Conservation (phyloP, 139 green algal genomes). For the Edaphochlamys debaryana region DNA sequence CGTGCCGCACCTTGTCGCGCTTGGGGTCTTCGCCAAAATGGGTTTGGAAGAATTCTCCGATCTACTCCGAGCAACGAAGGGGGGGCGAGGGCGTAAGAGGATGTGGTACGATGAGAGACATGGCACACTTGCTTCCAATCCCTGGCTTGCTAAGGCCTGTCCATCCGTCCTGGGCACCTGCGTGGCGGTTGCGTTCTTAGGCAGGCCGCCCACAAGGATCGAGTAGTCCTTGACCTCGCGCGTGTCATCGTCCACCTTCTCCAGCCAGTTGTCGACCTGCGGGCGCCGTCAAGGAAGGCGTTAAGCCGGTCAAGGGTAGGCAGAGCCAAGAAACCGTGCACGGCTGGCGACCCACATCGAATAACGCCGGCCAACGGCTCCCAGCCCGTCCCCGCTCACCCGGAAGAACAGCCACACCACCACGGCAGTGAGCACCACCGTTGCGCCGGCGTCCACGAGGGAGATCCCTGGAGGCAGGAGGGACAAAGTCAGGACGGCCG, state of each 20-base stretch:
- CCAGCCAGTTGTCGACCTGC: conserved; percentile 16
- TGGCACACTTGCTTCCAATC: too few species aligned
- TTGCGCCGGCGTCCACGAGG: conserved; percentile 8
- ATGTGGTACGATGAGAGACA: too few species aligned
- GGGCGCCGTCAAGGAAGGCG: not conserved
- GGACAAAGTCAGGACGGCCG: too few species aligned
- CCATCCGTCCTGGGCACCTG: too few species aligned
- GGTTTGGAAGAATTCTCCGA: conserved; percentile 12
- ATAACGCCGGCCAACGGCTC: too few species aligned
- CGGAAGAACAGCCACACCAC: conserved; percentile 26
- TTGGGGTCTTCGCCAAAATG: not conserved
- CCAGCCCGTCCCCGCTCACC: not conserved
- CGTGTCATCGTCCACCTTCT: not conserved
- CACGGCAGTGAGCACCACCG: not conserved
- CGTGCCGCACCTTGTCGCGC: conserved; percentile 9
- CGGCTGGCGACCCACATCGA: too few species aligned
- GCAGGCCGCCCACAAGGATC: conserved; percentile 60
- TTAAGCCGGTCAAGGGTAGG: too few species aligned
- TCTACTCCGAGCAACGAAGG: not conserved
- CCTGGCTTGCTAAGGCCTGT: too few species aligned
- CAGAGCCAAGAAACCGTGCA: too few species aligned
- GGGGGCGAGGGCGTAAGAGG: not conserved
- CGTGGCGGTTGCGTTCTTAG: conserved; percentile 29
- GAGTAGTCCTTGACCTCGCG: conserved; percentile 53
- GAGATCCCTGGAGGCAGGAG: not conserved